Evolutionary conservation across 805 yeast genomes (phyloP).

Genomic region (Schizosaccharomyces octosporus): DNA sequence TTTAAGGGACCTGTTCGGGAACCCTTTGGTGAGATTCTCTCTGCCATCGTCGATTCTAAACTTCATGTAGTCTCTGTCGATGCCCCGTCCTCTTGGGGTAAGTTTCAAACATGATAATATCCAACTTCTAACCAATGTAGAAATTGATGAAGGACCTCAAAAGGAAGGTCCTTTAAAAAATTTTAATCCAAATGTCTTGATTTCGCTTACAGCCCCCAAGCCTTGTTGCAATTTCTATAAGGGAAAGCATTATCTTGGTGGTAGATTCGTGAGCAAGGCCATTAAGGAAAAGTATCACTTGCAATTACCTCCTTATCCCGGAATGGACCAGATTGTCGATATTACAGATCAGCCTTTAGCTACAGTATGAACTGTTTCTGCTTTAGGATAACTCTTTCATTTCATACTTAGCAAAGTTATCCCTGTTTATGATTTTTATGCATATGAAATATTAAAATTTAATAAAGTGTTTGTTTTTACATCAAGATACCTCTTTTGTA

Average conservation of each 20-base stretch:
- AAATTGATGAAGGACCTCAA: constrained; percentile 65
- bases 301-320: constrained; percentile 34
- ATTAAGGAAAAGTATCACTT: constrained; percentile 57
- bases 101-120: not conserved
- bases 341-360: not conserved
- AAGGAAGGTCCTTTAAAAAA: constrained; percentile 16
- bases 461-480: no score
- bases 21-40: constrained; percentile 36
- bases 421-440: no score
- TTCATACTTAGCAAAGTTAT: not conserved
- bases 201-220: constrained; percentile 84
- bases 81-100: constrained; percentile 76
- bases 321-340: constrained; percentile 25
- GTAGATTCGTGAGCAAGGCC: constrained; percentile 46
- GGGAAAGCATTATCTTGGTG: constrained; percentile 56
- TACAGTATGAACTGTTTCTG: not conserved
- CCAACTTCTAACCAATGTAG: constrained; percentile 11
- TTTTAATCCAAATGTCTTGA: constrained; percentile 40
- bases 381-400: not conserved
- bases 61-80: constrained; percentile 61
- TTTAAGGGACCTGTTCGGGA: constrained; percentile 68
- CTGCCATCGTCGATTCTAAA: constrained; percentile 16
- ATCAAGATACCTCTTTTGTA: no score
- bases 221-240: constrained; percentile 41
- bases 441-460: no score